These are phyloP conservation scores for Cyclotella kingstonii DNA, from an alignment of 108 stramenopile genomes.

Conservation along the genomic window DNA sequence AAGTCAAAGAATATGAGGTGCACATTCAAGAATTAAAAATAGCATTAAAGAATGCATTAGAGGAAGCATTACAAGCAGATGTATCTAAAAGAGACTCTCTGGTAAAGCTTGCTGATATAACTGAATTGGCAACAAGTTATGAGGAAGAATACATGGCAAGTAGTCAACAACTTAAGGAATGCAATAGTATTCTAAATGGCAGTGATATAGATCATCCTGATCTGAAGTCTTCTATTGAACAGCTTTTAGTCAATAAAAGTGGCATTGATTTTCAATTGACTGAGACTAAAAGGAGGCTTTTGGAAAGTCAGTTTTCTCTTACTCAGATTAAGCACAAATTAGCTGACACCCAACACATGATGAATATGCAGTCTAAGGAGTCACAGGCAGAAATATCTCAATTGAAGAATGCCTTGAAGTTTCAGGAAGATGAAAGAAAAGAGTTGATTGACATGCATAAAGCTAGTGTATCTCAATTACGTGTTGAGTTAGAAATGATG, in stretches of 20 bases:
- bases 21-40: conserved; percentile 28
- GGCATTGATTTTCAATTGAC: conserved; percentile 14
- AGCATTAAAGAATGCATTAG: conserved; percentile 19
- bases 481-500: not conserved
- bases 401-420: not conserved
- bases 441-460: not conserved
- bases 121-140: conserved; percentile 11
- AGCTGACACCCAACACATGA: conserved; percentile 2
- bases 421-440: not conserved
- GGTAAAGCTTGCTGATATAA: conserved; percentile 22
- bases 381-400: not conserved
- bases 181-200: conserved; percentile 9
- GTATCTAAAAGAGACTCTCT: conserved; percentile 17
- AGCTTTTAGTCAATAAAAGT: conserved; percentile 8
- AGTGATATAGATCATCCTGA: conserved; percentile 2
- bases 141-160: no score
- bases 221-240: conserved; percentile 15
- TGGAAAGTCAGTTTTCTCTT: conserved; percentile 9
- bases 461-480: not conserved
- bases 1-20: conserved; percentile 4
- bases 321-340: conserved; percentile 27
- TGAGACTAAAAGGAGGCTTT: conserved; percentile 12
- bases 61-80: conserved; percentile 25
- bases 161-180: conserved; percentile 21
- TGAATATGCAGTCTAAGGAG: conserved; percentile 1